Base-by-base conservation (phyloP, 805 yeast species). In the Lachancea lanzarotensis region DNA sequence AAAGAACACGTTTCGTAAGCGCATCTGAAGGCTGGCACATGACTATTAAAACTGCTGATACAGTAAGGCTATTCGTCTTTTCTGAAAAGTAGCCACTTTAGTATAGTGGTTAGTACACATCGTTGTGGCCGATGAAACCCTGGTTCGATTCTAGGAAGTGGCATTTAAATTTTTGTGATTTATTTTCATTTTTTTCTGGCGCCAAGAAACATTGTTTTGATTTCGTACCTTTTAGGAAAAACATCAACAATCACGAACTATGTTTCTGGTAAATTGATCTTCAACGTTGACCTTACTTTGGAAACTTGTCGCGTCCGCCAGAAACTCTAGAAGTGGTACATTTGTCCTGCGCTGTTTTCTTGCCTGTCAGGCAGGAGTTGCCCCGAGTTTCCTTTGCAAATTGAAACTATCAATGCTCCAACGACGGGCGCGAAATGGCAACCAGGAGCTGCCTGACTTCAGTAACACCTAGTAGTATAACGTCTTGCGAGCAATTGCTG, bases 71-170 rank as follows among this genome's bases (percentile, higher is more conserved):
- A n/a, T n/a, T n/a, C n/a, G n/a, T n/a, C n/a, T n/a, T n/a, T n/a
- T n/a, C n/a, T n/a, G n/a, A n/a, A 22, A 22, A 22, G 25, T 6
- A 22, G 68, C 67, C 69, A 64, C 63, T 59, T 60, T 63, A 63
- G 68, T 64, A 65, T 65, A 65, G 69, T 65, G 70, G 68, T 65
- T 56, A 66, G 69, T 65, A 66, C 68, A 65, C 63, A 52, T 56
- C 69, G 62, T 65, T 65, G 68, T 62, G 68, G 68, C 68, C 63
- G 68, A 62, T 52, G 62, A 63, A 63, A 66, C 68, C 69, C 67
- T 57, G 61, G 68, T 65, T 64, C 69, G 69, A 65, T 65, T 65
- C 69, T 61, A 52, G 69, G 69, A 60, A 59, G 59, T 66, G 69
- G 69, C 69, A 65, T 45, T n/a, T n/a, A n/a, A 47, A 46, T 46